Evolutionary conservation across 179 eudicot species (phyloP).

Genomic region (Pouteria campechiana): DNA sequence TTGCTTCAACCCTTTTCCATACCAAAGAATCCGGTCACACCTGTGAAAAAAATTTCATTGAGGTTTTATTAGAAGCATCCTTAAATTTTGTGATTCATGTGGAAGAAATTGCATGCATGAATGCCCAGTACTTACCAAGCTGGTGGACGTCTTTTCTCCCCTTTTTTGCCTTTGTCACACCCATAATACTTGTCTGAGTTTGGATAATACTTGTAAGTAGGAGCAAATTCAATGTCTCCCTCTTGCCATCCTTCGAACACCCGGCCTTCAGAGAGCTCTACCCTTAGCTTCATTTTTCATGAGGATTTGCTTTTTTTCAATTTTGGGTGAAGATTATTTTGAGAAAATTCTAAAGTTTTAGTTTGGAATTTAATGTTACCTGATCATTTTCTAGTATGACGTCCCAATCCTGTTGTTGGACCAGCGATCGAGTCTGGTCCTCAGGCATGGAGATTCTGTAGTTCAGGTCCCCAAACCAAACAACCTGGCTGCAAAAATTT

Average conservation of each 20-base stretch:
- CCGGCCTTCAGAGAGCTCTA: conserved; percentile 41
- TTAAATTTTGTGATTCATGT: neutral
- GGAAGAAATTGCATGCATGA: neutral
- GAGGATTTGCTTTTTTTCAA: too few relatives aligned
- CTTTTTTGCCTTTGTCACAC: conserved; percentile 25
- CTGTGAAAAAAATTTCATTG: conserved; percentile 20
- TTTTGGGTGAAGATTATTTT: too few relatives aligned
- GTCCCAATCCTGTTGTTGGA: conserved; percentile 27
- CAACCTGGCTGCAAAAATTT: conserved; percentile 58
- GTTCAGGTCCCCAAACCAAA: conserved; percentile 71
- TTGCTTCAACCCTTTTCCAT: conserved; percentile 73
- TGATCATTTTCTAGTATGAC: conserved; percentile 51
- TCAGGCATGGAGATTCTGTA: conserved; percentile 42
- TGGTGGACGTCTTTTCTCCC: conserved; percentile 61
- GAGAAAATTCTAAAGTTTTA: too few relatives aligned
- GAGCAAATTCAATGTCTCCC: conserved; percentile 52
- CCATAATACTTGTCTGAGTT: conserved; percentile 48
- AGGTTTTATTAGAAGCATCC: neutral
- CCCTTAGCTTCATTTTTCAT: too few relatives aligned
- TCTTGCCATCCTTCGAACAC: conserved; percentile 60
- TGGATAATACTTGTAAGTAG: conserved; percentile 52
- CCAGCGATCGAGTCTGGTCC: conserved; percentile 36
- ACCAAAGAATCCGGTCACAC: conserved; percentile 96
- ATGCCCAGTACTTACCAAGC: conserved; percentile 62
- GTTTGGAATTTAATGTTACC: too few relatives aligned